Conservation (phyloP, 1,284 basidiomycete species). For the Moniliella sp. region DNA sequence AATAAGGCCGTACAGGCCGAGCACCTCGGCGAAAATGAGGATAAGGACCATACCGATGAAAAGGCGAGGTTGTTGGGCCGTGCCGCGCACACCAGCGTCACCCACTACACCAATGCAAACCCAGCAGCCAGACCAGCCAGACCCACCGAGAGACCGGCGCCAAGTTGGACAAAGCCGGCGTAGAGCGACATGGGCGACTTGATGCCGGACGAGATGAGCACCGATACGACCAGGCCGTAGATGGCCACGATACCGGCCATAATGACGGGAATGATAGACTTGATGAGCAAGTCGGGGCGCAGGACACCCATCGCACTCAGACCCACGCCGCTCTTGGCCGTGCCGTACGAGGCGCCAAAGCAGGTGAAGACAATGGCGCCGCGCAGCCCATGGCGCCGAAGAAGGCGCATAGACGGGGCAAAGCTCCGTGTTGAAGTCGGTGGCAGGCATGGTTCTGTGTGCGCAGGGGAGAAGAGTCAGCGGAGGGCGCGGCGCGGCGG, state of each 20-base stretch:
- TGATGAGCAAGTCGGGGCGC: slow-evolving; percentile 93
- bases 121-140: slow-evolving; percentile 84
- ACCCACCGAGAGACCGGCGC: slow-evolving; percentile 75
- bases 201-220: slow-evolving; percentile 36
- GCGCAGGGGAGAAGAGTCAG: too few relatives aligned
- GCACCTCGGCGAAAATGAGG: slow-evolving; percentile 78
- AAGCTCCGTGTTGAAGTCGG: slow-evolving; percentile 24
- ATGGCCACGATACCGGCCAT: slow-evolving; percentile 92
- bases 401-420: slow-evolving; percentile 33
- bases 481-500: too few relatives aligned
- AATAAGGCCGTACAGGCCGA: slow-evolving; percentile 68
- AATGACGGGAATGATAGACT: slow-evolving; percentile 83
- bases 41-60: slow-evolving; percentile 54
- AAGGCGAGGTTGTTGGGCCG: slow-evolving; percentile 57
- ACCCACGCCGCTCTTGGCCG: too few relatives aligned
- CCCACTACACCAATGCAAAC: slow-evolving; percentile 86
- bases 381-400: too few relatives aligned
- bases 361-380: too few relatives aligned
- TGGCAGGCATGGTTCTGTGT: slow-evolving; percentile 14
- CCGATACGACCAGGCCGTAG: slow-evolving; percentile 44
- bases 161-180: slow-evolving; percentile 82
- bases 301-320: slow-evolving; percentile 87
- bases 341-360: too few relatives aligned
- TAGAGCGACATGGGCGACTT: slow-evolving; percentile 41
- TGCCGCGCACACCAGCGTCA: slow-evolving; percentile 47